Evolutionary conservation across 1,284 basidiomycete genomes (phyloP).

Genomic region (Marasmius fiardii): DNA sequence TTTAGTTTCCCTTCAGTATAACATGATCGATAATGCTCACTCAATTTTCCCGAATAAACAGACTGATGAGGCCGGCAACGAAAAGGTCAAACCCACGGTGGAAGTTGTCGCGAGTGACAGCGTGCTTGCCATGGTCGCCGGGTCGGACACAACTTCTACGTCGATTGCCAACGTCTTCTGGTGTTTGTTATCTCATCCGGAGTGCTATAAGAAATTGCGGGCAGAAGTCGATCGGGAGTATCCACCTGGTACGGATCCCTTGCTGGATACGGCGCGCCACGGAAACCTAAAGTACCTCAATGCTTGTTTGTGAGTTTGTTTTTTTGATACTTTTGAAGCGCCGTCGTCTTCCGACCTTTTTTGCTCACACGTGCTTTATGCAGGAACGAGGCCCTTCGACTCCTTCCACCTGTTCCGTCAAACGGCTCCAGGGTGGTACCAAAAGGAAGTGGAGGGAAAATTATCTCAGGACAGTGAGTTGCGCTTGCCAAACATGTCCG

Average conservation of each 20-base stretch:
- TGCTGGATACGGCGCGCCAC: not conserved
- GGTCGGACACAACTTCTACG: conserved; percentile 54
- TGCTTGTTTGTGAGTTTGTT: not conserved
- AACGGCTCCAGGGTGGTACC: not conserved
- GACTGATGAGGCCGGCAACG: conserved; percentile 41
- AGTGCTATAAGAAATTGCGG: conserved; percentile 39
- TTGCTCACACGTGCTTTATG: not conserved
- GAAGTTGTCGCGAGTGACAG: conserved; percentile 38
- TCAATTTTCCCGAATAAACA: conserved; percentile 17
- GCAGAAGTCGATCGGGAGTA: conserved; percentile 29
- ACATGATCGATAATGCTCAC: not conserved
- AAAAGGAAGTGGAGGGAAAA: not conserved
- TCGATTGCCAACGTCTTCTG: conserved; percentile 34
- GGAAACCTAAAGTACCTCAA: not conserved
- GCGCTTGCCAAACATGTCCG: not conserved
- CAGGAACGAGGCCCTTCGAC: conserved; percentile 1
- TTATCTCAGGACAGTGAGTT: not conserved
- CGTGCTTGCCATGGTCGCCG: conserved; percentile 49
- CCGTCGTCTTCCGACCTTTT: no score
- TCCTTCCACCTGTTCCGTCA: not conserved
- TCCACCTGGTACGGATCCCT: not conserved
- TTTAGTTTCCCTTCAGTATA: not conserved
- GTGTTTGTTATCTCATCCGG: conserved; percentile 41
- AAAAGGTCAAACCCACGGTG: conserved; percentile 31
- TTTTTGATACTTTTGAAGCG: no score